A percentile compares a stretch with the other conserved stretches of the same genome.
Evolutionary conservation across 768 basidiomycete species (phyloP).

Genomic region (Pleurotus giganteus): DNA sequence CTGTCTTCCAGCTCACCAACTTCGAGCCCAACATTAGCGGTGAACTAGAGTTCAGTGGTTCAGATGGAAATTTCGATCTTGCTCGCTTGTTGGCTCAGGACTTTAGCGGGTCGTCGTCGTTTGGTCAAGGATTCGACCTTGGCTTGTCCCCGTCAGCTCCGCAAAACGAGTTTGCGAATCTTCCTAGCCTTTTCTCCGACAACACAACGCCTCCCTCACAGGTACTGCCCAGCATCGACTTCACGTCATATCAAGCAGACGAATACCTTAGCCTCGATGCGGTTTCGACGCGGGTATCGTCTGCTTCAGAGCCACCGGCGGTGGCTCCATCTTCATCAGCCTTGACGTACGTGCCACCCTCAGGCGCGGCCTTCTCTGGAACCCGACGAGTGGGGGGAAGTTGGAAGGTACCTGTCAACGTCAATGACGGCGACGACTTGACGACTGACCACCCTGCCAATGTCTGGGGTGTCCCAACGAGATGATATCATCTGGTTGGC

Average conservation of each 20-base stretch:
- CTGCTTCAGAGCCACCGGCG: constrained; percentile 16
- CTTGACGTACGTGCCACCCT: constrained; percentile 47
- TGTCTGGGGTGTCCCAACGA: constrained; percentile 25
- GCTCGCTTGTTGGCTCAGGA: neutral
- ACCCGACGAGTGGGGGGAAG: constrained; percentile 53
- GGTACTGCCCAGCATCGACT: constrained; percentile 6
- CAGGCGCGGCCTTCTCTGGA: constrained; percentile 49
- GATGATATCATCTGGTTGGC: constrained; percentile 6
- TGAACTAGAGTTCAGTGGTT: neutral
- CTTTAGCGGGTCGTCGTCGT: neutral
- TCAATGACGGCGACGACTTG: constrained; percentile 15
- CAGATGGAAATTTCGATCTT: neutral
- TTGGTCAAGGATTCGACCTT: neutral
- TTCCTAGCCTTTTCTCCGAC: constrained; percentile 23
- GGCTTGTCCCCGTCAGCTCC: neutral
- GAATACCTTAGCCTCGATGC: constrained; percentile 35
- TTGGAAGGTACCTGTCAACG: constrained; percentile 41
- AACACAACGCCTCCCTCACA: neutral
- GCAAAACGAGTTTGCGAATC: constrained; percentile 20
- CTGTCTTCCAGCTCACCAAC: constrained; percentile 33
- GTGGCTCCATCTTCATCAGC: constrained; percentile 19
- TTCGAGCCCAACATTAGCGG: constrained; percentile 23
- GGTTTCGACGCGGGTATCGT: constrained; percentile 1
- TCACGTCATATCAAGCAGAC: constrained; percentile 28
- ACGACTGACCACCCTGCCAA: constrained; percentile 27